These are phyloP conservation scores for Vigna mungo DNA, from an alignment of 306 rosid genomes.

Conservation along the genomic window DNA sequence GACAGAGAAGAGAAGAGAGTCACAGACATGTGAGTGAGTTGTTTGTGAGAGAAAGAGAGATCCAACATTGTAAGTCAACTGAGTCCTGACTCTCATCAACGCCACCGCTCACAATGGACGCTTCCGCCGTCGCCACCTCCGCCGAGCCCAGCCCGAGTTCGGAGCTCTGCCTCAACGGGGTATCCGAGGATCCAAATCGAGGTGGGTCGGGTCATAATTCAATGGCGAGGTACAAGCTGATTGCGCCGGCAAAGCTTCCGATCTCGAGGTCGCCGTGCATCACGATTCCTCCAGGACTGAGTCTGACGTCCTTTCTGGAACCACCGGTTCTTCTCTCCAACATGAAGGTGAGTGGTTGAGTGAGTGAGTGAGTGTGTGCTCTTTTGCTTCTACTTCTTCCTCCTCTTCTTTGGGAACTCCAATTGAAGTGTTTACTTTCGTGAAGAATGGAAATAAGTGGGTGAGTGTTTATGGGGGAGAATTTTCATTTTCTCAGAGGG, in stretches of 20 bases:
- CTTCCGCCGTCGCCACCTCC: too few species aligned
- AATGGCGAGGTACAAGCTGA: constrained; percentile 75
- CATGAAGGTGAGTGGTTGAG: constrained; percentile 67
- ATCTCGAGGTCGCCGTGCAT: constrained; percentile 89
- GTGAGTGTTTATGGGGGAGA: background rate
- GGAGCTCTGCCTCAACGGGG: constrained; percentile 36
- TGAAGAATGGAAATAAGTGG: constrained; percentile 16
- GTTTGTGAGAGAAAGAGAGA: constrained; percentile 25
- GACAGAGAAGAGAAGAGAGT: constrained; percentile 39
- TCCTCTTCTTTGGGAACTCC: background rate
- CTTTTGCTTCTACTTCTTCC: background rate
- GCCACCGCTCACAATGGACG: constrained; percentile 51
- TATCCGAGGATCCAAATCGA: constrained; percentile 51
- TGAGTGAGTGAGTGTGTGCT: background rate
- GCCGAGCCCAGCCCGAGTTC: constrained; percentile 24
- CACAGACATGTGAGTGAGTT: constrained; percentile 35
- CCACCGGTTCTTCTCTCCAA: constrained; percentile 89
- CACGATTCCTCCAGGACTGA: constrained; percentile 83
- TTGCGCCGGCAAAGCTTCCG: constrained; percentile 98
- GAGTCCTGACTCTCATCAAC: constrained; percentile 34
- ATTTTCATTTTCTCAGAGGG: constrained; percentile 37
- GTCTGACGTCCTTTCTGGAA: constrained; percentile 88
- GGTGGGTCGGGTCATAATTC: constrained; percentile 40
- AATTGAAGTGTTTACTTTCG: constrained; percentile 26
- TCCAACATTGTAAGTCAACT: constrained; percentile 62